Evolutionary conservation across 140 eudicot species (phyloP).

Genomic region (Senecio squalidus): DNA sequence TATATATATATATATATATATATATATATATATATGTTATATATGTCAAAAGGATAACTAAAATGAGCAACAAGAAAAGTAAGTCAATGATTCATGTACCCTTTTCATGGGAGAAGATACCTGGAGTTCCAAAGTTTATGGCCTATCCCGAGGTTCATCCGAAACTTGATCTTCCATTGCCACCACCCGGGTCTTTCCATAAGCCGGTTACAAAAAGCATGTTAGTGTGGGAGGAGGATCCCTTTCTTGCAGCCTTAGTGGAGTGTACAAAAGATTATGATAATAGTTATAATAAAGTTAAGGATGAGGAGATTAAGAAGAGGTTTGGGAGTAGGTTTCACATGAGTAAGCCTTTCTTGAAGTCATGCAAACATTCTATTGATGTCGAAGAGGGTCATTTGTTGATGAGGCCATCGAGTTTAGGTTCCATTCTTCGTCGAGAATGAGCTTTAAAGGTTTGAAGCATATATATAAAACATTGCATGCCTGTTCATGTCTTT

Average conservation of each 20-base stretch:
- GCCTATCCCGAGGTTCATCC: neutral
- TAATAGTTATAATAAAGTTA: neutral
- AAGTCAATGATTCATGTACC: constrained; percentile 23
- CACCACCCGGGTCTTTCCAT: constrained; percentile 22
- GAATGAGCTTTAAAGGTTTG: neutral
- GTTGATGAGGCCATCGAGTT: constrained; percentile 13
- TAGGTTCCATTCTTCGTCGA: neutral
- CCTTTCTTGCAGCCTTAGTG: constrained; percentile 18
- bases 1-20: too few species aligned
- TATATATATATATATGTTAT: too few species aligned
- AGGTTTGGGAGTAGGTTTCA: constrained; percentile 1
- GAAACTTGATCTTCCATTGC: constrained; percentile 23
- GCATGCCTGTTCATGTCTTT: constrained; percentile 3
- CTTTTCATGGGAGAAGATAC: constrained; percentile 30
- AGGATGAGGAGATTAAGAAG: constrained; percentile 9
- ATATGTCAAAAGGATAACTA: too few species aligned
- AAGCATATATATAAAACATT: constrained; percentile 2
- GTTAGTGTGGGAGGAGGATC: constrained; percentile 10
- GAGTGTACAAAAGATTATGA: constrained; percentile 23
- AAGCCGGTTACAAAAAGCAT: constrained; percentile 7
- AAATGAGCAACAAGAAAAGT: constrained; percentile 21
- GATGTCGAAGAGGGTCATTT: constrained; percentile 15
- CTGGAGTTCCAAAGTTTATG: constrained; percentile 20
- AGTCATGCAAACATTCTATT: constrained; percentile 24
- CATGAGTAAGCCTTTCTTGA: constrained; percentile 10